Conservation (phyloP, 257 asterid species). For the Fraxinus anomala region DNA sequence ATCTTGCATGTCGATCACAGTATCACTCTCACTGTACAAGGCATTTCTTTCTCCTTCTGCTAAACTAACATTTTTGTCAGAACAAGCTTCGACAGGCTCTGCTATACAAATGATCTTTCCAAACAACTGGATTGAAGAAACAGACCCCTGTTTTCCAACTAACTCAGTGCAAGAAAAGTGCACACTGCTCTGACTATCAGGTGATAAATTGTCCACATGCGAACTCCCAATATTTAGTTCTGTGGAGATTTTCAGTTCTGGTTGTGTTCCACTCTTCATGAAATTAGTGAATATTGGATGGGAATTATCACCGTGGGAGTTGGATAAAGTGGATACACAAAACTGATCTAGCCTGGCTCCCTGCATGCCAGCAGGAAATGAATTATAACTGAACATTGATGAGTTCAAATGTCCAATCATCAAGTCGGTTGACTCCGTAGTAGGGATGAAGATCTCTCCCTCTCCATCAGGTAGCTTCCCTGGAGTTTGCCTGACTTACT, state of each 20-base stretch:
- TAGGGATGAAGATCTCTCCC: constrained; percentile 13
- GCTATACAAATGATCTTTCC: constrained; percentile 45
- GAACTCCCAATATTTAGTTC: constrained; percentile 42
- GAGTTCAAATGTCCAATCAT: constrained; percentile 22
- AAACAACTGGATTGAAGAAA: constrained; percentile 44
- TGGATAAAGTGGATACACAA: neutral
- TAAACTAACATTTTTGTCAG: neutral
- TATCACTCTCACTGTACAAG: neutral
- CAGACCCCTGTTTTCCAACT: constrained; percentile 21
- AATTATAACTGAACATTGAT: constrained; percentile 23
- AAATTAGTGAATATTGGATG: constrained; percentile 24
- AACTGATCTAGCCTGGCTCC: constrained; percentile 59
- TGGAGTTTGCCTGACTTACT: constrained; percentile 24
- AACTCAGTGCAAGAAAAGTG: constrained; percentile 26
- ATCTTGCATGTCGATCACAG: neutral
- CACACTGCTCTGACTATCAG: constrained; percentile 38
- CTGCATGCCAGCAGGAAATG: constrained; percentile 54
- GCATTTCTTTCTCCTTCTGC: neutral
- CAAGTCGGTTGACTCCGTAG: constrained; percentile 19
- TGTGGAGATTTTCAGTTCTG: constrained; percentile 31
- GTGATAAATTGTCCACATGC: constrained; percentile 31
- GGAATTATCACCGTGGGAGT: constrained; percentile 3
- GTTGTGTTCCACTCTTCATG: constrained; percentile 7
- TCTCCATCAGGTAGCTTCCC: constrained; percentile 27
- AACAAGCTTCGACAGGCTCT: constrained; percentile 20